Conservation (phyloP, 2,329 filamentous ascomycete genomes). For the Gnomoniopsis sp. region DNA sequence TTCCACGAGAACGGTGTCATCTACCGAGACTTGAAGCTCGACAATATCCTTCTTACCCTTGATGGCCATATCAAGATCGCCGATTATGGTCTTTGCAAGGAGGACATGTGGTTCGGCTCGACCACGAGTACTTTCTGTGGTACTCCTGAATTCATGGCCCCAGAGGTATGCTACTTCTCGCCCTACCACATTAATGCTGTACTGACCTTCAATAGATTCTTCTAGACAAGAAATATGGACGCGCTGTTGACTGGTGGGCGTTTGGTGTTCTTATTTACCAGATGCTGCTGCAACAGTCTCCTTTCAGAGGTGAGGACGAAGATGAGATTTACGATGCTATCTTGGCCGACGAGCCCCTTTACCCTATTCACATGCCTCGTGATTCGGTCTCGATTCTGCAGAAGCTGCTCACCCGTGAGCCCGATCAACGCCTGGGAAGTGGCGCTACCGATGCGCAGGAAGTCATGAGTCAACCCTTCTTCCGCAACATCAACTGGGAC, state of each 20-base stretch:
- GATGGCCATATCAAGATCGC: conserved; percentile 99
- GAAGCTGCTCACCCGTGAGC: conserved; percentile 93
- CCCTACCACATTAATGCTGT: not conserved
- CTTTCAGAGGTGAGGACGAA: conserved; percentile 97
- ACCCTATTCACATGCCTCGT: conserved; percentile 97
- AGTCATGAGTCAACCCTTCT: conserved; percentile 98
- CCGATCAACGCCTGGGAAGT: conserved; percentile 86
- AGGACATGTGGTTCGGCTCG: conserved; percentile 99
- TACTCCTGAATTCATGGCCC: conserved; percentile 99
- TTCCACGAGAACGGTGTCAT: conserved; percentile 99
- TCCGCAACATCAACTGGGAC: conserved; percentile 97
- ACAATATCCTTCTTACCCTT: conserved; percentile 86
- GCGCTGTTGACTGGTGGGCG: conserved; percentile 99
- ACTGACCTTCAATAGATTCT: conserved; percentile 62
- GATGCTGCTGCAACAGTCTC: conserved; percentile 98
- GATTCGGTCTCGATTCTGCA: conserved; percentile 97
- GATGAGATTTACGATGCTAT: conserved; percentile 99
- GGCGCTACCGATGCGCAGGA: conserved; percentile 97
- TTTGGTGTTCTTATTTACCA: conserved; percentile 99
- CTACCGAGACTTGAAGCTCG: conserved; percentile 93
- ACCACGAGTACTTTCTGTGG: conserved; percentile 98
- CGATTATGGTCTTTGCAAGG: conserved; percentile 98
- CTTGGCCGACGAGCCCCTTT: conserved; percentile 92
- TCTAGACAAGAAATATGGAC: conserved; percentile 95
- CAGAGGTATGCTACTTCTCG: conserved; percentile 62